phyloP scores from a whole-genome alignment of 495 filamentous ascomycete genomes.

The Bryoglossum gracile region DNA sequence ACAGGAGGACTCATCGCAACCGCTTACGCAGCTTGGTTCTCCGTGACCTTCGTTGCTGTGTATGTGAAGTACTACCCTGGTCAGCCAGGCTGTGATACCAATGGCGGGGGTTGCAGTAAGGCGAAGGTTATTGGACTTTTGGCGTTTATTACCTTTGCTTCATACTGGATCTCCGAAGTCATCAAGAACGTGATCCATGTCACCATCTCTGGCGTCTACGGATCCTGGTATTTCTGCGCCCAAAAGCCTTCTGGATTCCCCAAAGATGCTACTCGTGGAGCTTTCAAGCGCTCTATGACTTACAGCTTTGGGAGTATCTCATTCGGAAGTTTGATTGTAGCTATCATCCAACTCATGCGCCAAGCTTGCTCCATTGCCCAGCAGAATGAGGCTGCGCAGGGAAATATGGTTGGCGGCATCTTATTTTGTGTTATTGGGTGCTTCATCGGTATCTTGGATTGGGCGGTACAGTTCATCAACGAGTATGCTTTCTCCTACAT shows the following conservation, averaged over 20 bases:
- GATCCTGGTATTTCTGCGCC: constrained; percentile 82
- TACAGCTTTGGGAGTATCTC: constrained; percentile 90
- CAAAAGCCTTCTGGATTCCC: constrained; percentile 58
- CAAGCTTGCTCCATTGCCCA: constrained; percentile 70
- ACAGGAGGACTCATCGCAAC: constrained; percentile 69
- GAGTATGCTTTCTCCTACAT: constrained; percentile 90
- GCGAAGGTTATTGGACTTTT: constrained; percentile 77
- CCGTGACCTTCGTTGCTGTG: constrained; percentile 53
- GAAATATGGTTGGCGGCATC: constrained; percentile 61
- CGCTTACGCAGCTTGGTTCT: constrained; percentile 62
- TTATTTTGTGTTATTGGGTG: constrained; percentile 66
- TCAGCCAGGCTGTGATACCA: constrained; percentile 54
- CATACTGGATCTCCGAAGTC: constrained; percentile 88
- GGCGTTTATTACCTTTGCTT: constrained; percentile 81
- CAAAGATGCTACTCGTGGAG: constrained; percentile 65
- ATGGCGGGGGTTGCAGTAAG: constrained; percentile 60
- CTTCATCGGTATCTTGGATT: constrained; percentile 71
- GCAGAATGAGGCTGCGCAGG: constrained; percentile 53
- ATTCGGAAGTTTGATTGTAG: constrained; percentile 75
- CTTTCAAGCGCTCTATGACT: constrained; percentile 68
- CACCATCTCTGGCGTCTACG: constrained; percentile 81
- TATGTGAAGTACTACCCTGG: constrained; percentile 75
- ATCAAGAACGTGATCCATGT: constrained; percentile 88
- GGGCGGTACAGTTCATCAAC: constrained; percentile 73
- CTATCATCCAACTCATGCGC: constrained; percentile 76